Evolutionary conservation across 768 basidiomycete species (phyloP).

Genomic region (Leucocoprinus leucothites): DNA sequence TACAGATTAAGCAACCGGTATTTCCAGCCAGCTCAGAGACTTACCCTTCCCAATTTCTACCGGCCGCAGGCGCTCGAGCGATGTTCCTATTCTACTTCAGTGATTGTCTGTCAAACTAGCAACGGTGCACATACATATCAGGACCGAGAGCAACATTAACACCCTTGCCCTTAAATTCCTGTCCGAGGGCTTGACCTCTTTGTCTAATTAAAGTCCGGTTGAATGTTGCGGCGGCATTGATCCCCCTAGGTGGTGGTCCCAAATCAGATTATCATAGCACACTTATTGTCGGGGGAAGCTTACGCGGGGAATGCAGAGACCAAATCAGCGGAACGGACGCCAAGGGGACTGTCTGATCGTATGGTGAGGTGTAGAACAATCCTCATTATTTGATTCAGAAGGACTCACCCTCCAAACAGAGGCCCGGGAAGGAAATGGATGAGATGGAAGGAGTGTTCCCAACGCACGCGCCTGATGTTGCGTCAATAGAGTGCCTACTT

Average conservation of each 20-base stretch:
- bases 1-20: background rate
- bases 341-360: slow-evolving; percentile 39
- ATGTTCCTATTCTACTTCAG: slow-evolving; percentile 32
- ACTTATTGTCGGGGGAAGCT: slow-evolving; percentile 10
- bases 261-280: no score
- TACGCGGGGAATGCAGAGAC: slow-evolving; percentile 51
- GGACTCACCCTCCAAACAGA: slow-evolving; percentile 44
- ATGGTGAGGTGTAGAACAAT: background rate
- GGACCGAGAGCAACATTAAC: slow-evolving; percentile 52
- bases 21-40: slow-evolving; percentile 4
- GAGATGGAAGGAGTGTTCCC: slow-evolving; percentile 48
- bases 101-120: background rate
- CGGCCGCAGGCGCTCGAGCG: slow-evolving; percentile 42
- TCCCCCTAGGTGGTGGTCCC: slow-evolving; percentile 12
- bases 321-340: slow-evolving; percentile 45
- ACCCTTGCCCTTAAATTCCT: slow-evolving; percentile 61
- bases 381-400: background rate
- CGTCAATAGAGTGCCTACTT: background rate
- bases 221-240: slow-evolving; percentile 52
- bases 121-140: slow-evolving; percentile 34
- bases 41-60: slow-evolving; percentile 52
- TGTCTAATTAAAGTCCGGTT: slow-evolving; percentile 54
- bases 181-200: slow-evolving; percentile 54
- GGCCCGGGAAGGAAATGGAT: slow-evolving; percentile 45
- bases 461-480: slow-evolving; percentile 37